phyloP scores from a whole-genome alignment of 148 eudicot genomes.

The Vaccinium darrowii region DNA sequence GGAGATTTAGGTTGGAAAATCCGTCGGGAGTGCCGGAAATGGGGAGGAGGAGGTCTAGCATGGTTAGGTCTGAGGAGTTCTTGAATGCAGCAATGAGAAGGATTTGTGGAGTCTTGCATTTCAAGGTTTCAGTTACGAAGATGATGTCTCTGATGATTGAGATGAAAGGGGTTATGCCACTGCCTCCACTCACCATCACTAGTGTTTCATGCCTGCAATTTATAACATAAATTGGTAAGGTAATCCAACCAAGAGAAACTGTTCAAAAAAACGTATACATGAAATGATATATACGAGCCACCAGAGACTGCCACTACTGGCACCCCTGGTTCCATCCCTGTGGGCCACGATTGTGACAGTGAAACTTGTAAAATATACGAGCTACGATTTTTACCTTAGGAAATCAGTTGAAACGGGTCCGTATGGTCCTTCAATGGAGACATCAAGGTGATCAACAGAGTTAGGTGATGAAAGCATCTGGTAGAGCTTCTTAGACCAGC shows the following conservation, averaged over 20 bases:
- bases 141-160: conserved; percentile 74
- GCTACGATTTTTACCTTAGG: conserved; percentile 44
- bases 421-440: conserved; percentile 89
- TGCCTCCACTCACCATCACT: conserved; percentile 93
- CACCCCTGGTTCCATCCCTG: too few relatives aligned
- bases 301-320: too few relatives aligned
- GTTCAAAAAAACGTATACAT: neutral
- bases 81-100: conserved; percentile 62
- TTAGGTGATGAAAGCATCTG: conserved; percentile 48
- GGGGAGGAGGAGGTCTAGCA: conserved; percentile 77
- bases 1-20: conserved; percentile 44
- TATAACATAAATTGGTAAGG: neutral
- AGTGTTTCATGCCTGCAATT: conserved; percentile 65
- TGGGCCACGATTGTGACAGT: too few relatives aligned
- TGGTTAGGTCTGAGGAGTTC: conserved; percentile 54
- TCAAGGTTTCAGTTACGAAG: conserved; percentile 34
- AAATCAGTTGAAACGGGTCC: conserved; percentile 71
- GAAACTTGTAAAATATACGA: too few relatives aligned
- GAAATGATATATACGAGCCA: neutral
- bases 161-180: conserved; percentile 87
- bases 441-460: conserved; percentile 52
- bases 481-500: conserved; percentile 71
- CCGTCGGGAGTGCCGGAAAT: conserved; percentile 30
- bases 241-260: neutral
- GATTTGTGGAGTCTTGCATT: conserved; percentile 52